Base-by-base conservation (phyloP, 139 green algal species). In the Zygnema cylindricum region DNA sequence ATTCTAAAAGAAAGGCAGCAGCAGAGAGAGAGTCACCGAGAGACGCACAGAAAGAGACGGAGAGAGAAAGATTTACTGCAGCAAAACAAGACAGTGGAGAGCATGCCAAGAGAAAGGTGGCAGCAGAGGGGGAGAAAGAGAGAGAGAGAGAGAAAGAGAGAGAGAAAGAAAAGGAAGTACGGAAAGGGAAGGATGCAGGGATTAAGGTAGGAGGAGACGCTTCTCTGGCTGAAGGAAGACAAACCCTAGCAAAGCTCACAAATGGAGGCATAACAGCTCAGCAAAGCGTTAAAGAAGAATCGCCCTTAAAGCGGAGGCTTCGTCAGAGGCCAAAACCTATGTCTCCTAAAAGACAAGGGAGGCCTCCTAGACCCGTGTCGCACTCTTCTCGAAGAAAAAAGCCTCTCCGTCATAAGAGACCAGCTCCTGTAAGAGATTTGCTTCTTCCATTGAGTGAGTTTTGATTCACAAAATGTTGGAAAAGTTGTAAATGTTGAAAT, bases 61-160 rank as follows among this genome's bases (percentile, higher is more conserved):
- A 63, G 49, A 63, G 71, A 3, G 71, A 43, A 79, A 16, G 7
- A 79, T 7, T 41, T n/a, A 16, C 36, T 40, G 71, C 11, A 79
- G 71, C 36, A 79, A 16, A 16, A 43, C 57, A 30, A 73, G 57
- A 30, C 25, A 30, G 57, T 25, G 30, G 57, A 73, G 57, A 30
- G 57, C 57, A 30, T 35, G 57, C 30, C 57, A 30, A 73, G 57
- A 11, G 71, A n/a, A 41, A 79, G 71, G 71, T 54, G 3, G 71
- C 36, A 79, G 71, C 21, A 11, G 16, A 79, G 36, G 71, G 7
- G 71, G 71, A 79, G 71, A 43, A 79, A 79, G 71, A 16, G 71
- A 16, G 21, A 16, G 71, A 79, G 71, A 43, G 38, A 79, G 71
- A 3, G 71, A 43, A 16, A 16, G 71, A 16, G 71, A 16, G 16